Percentiles rank a stretch among this genome's conserved stretches.
Evolutionary conservation across 2,329 filamentous ascomycete species (phyloP).

Genomic region (Stachybotrys echinatus): DNA sequence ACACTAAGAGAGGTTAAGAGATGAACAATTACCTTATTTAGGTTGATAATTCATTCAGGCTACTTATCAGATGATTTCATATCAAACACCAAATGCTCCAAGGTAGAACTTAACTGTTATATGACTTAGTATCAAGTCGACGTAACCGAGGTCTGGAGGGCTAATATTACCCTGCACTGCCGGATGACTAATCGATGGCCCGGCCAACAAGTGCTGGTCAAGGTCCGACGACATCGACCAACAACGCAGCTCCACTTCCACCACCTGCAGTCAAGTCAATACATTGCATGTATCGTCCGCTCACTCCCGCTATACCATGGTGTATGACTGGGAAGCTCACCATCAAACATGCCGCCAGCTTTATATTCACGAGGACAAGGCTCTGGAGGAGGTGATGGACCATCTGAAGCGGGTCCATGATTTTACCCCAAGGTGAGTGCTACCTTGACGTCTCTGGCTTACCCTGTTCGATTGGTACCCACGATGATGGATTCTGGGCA

Average conservation of each 20-base stretch:
- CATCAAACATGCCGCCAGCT: conserved; percentile 47
- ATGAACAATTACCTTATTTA: too few relatives aligned
- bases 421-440: conserved; percentile 68
- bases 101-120: too few relatives aligned
- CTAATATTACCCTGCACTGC: background rate
- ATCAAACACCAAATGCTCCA: too few relatives aligned
- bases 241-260: conserved; percentile 21
- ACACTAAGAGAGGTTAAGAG: too few relatives aligned
- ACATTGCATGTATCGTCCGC: too few relatives aligned
- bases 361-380: conserved; percentile 71
- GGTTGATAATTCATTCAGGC: too few relatives aligned
- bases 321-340: conserved; percentile 41
- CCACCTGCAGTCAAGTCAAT: background rate
- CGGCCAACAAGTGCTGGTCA: too few relatives aligned
- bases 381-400: conserved; percentile 68
- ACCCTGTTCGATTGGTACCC: too few relatives aligned
- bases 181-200: conserved; percentile 15
- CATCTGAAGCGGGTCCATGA: conserved; percentile 60
- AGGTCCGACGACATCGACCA: conserved; percentile 19
- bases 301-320: conserved; percentile 26
- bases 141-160: too few relatives aligned
- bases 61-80: too few relatives aligned
- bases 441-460: conserved; percentile 12
- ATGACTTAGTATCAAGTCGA: too few relatives aligned
- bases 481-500: background rate